Evolutionary conservation across 2,329 filamentous ascomycete genomes (phyloP).

Genomic region (Cercospora sojina): DNA sequence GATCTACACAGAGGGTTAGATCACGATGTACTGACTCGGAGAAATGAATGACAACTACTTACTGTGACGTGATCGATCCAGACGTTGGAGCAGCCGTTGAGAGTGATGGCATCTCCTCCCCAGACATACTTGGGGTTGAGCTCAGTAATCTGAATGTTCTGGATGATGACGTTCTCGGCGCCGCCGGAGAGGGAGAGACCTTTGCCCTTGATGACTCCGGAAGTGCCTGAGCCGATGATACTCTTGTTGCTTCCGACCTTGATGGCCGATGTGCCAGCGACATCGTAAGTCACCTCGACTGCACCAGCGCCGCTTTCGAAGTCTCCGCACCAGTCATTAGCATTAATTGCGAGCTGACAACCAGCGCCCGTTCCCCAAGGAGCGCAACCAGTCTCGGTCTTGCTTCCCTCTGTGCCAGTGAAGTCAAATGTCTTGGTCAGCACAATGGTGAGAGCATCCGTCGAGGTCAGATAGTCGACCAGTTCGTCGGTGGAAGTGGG

Average conservation of each 20-base stretch:
- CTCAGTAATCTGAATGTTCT: slow-evolving; percentile 43
- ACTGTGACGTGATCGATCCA: slow-evolving; percentile 42
- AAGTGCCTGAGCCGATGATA: slow-evolving; percentile 42
- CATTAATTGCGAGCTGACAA: slow-evolving; percentile 57
- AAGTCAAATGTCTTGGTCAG: slow-evolving; percentile 57
- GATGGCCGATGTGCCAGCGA: slow-evolving; percentile 51
- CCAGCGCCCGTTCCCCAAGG: slow-evolving; percentile 47
- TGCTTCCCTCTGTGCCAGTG: slow-evolving; percentile 55
- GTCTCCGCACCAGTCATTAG: slow-evolving; percentile 55
- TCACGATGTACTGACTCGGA: slow-evolving; percentile 6
- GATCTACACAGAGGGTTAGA: slow-evolving; percentile 39
- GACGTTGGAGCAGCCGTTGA: slow-evolving; percentile 39
- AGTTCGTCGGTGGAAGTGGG: slow-evolving; percentile 52
- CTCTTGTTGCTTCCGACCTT: slow-evolving; percentile 45
- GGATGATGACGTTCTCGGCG: slow-evolving; percentile 56
- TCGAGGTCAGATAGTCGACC: slow-evolving; percentile 58
- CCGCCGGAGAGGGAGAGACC: slow-evolving; percentile 41
- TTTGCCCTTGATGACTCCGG: slow-evolving; percentile 45
- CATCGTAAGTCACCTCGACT: slow-evolving; percentile 50
- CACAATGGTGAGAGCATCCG: slow-evolving; percentile 56
- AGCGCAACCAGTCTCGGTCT: slow-evolving; percentile 56
- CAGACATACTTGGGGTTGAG: slow-evolving; percentile 43
- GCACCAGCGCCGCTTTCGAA: slow-evolving; percentile 11
- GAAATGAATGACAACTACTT: slow-evolving; percentile 29
- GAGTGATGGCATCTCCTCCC: slow-evolving; percentile 43